A percentile compares a stretch with the other conserved stretches of the same genome.
These are phyloP conservation scores for Wickerhamomyces ciferrii DNA, from an alignment of 805 yeast species.

Conservation along the genomic window DNA sequence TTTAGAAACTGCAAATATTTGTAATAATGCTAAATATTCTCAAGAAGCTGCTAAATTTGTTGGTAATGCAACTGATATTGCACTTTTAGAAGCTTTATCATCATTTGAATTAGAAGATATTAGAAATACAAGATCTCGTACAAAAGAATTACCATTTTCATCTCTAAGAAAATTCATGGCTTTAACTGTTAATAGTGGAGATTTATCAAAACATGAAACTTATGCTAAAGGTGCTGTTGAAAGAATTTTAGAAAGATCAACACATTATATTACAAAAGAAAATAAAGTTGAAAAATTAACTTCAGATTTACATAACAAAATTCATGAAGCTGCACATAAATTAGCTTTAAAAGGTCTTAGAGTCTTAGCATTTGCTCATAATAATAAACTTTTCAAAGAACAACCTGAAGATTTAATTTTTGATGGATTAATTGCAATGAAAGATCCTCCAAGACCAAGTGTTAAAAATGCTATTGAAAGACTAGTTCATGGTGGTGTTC, in stretches of 20 bases:
- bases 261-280: slow-evolving; percentile 49
- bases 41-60: slow-evolving; percentile 62
- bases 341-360: slow-evolving; percentile 85
- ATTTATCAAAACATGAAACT: slow-evolving; percentile 47
- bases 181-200: slow-evolving; percentile 59
- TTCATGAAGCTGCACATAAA: slow-evolving; percentile 50
- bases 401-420: slow-evolving; percentile 63
- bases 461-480: slow-evolving; percentile 72
- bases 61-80: slow-evolving; percentile 96
- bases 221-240: slow-evolving; percentile 92
- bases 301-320: slow-evolving; percentile 38
- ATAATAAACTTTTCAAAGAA: slow-evolving; percentile 30
- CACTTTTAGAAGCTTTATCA: slow-evolving; percentile 69
- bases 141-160: slow-evolving; percentile 77
- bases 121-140: slow-evolving; percentile 54
- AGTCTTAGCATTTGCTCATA: slow-evolving; percentile 73
- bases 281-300: slow-evolving; percentile 60
- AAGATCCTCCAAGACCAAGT: slow-evolving; percentile 94
- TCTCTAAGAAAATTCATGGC: slow-evolving; percentile 89
- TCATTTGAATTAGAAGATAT: slow-evolving; percentile 69
- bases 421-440: slow-evolving; percentile 90
- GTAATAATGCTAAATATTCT: slow-evolving; percentile 72
- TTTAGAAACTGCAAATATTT: slow-evolving; percentile 62
- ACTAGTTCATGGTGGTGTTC: slow-evolving; percentile 89
- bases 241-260: slow-evolving; percentile 55